Percentiles rank a stretch among this genome's conserved stretches.
Conservation (phyloP, 495 filamentous ascomycete species). For the Sporormia fimetaria region DNA sequence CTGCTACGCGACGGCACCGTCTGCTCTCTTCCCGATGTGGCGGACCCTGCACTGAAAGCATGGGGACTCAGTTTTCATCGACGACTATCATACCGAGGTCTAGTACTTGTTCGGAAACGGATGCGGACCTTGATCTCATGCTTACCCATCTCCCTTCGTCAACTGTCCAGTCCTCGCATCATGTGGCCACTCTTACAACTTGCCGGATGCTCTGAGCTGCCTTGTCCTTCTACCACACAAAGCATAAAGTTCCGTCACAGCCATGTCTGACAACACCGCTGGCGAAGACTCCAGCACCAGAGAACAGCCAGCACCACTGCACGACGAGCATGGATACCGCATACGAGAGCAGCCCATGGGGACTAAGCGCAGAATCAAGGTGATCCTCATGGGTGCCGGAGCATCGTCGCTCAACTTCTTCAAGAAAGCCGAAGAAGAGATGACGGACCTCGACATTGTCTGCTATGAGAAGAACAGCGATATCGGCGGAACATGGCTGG, state of each 20-base stretch:
- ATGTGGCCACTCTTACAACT: no score
- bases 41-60: no score
- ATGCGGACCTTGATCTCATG: no score
- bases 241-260: slow-evolving; percentile 3
- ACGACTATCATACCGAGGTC: no score
- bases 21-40: no score
- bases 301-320: slow-evolving; percentile 25
- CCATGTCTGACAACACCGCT: slow-evolving; percentile 3
- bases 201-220: no score
- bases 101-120: no score
- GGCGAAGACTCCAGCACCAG: slow-evolving; percentile 19
- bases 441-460: slow-evolving; percentile 31
- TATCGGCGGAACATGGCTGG: slow-evolving; percentile 37
- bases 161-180: no score
- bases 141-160: no score
- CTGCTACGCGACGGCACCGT: no score
- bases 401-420: slow-evolving; percentile 35
- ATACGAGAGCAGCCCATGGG: slow-evolving; percentile 35
- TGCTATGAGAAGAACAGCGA: slow-evolving; percentile 40
- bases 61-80: no score
- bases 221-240: no score
- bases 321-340: slow-evolving; percentile 30
- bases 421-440: slow-evolving; percentile 32
- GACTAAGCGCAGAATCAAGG: slow-evolving; percentile 28
- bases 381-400: slow-evolving; percentile 37